Evolutionary conservation across 164 flowering plant genomes (phyloP), one percentile per base, ranked within the genome.

Genomic region (Warburgia ugandensis): DNA sequence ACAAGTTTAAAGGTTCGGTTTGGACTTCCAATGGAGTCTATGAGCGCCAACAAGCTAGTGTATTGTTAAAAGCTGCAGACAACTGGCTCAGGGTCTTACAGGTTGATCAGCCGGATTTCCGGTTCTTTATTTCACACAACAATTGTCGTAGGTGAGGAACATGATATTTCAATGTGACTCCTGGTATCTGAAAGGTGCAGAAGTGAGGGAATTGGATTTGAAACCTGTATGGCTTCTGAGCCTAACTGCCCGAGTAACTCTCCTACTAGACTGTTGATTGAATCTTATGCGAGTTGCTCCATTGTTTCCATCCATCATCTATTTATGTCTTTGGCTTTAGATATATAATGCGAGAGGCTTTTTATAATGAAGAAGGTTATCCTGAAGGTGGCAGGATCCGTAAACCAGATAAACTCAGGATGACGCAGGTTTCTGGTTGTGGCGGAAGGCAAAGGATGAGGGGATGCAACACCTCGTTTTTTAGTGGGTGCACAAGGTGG

Each of bases 91-190:
- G 60, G 52, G 48, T 13, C 31, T 48, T 77, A 56, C 69, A 73
- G 50, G 94, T 77, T 45, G 45, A 50, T 55, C 88, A 72, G 52
- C 80, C 82, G 6, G 94, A 84, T 61, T 81, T 53, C 68, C 59
- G 56, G 37, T 81, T 79, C 67, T 81, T 84, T 63, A 67, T 56
- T 41, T 52, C 73, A 2, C 87, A 71, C 36, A 68, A 40, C 57
- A 61, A 75, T 27, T 60, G 32, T 4, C 41, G 66, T 68, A 68
- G 77, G 61, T 76, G 60, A 66, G 51, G 51, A 20, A 40, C 17
- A 21, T 13, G 22, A 23, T n/a, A 10, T 20, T 25, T 7, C 4
- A 2, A 9, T 26, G 13, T 10, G 5, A 19, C 30, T 21, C 3
- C 0, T 3, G 23, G 54, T 25, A 6, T 25, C 25, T 20, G 27